These are phyloP conservation scores for Xylaria grammica DNA, from an alignment of 495 filamentous ascomycete genomes.

Conservation along the genomic window DNA sequence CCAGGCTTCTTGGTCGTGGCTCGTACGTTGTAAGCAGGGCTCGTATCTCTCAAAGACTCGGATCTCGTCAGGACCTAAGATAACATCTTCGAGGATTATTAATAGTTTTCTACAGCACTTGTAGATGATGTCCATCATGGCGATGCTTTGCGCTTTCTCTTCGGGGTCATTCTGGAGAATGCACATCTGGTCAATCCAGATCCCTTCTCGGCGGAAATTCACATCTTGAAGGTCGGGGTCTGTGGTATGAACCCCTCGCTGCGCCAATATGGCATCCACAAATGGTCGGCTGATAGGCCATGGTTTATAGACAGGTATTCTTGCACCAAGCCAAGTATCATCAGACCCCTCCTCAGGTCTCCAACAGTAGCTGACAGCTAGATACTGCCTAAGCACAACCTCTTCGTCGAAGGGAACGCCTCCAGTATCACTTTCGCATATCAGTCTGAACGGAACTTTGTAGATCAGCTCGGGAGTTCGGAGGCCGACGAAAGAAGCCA, in stretches of 20 bases:
- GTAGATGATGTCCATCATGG: conserved; percentile 7
- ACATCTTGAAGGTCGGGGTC: conserved; percentile 13
- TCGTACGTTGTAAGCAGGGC: background rate
- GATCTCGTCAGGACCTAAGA: background rate
- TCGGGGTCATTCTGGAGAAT: background rate
- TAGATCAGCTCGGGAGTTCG: background rate
- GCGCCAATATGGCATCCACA: background rate
- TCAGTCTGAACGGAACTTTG: background rate
- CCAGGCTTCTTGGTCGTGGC: background rate
- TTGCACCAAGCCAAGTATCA: background rate
- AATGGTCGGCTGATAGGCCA: conserved; percentile 1
- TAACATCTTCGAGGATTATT: background rate
- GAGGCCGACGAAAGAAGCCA: background rate
- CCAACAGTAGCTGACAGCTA: conserved; percentile 10
- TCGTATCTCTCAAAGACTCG: background rate
- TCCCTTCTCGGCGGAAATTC: conserved; percentile 4
- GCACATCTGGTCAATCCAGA: conserved; percentile 6
- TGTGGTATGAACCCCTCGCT: conserved; percentile 29
- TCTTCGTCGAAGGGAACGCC: background rate
- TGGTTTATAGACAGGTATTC: background rate
- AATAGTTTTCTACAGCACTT: background rate
- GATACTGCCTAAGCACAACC: background rate
- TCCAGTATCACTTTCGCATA: background rate
- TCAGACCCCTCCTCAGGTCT: background rate
- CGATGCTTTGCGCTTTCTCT: background rate